These are phyloP conservation scores for Hypoxylon cercidicola DNA, from an alignment of 495 filamentous ascomycete species.

Conservation along the genomic window DNA sequence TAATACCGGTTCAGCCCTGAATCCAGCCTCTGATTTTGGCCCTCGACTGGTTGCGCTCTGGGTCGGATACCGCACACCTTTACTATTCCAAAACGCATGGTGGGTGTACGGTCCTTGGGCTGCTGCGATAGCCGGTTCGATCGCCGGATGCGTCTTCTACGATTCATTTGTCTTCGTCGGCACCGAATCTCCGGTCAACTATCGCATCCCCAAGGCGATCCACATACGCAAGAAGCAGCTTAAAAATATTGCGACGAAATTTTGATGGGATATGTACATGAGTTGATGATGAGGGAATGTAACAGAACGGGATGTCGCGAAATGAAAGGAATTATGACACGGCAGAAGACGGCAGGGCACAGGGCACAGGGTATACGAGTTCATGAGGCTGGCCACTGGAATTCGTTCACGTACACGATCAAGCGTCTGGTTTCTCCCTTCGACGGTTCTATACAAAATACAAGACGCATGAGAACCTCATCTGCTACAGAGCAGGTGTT, in stretches of 20 bases:
- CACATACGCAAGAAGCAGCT: slow-evolving; percentile 2
- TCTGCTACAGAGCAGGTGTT: no score
- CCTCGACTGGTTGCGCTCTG: slow-evolving; percentile 53
- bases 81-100: slow-evolving; percentile 59
- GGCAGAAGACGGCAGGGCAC: no score
- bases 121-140: slow-evolving; percentile 55
- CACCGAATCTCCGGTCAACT: slow-evolving; percentile 63
- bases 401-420: neutral
- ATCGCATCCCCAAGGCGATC: slow-evolving; percentile 38
- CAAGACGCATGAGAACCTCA: no score
- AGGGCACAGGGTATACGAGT: no score
- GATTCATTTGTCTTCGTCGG: slow-evolving; percentile 66
- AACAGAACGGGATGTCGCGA: no score
- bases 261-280: neutral
- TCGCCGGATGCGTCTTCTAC: slow-evolving; percentile 61
- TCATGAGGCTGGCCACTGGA: neutral
- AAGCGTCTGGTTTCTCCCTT: no score
- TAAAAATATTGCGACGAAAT: slow-evolving; percentile 2
- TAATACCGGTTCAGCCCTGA: slow-evolving; percentile 60
- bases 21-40: slow-evolving; percentile 63
- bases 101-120: slow-evolving; percentile 65
- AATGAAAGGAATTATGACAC: no score
- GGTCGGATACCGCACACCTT: slow-evolving; percentile 57
- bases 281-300: no score
- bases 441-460: no score